phyloP scores from a whole-genome alignment of 2,329 filamentous ascomycete genomes.

The Dothistroma septosporum region DNA sequence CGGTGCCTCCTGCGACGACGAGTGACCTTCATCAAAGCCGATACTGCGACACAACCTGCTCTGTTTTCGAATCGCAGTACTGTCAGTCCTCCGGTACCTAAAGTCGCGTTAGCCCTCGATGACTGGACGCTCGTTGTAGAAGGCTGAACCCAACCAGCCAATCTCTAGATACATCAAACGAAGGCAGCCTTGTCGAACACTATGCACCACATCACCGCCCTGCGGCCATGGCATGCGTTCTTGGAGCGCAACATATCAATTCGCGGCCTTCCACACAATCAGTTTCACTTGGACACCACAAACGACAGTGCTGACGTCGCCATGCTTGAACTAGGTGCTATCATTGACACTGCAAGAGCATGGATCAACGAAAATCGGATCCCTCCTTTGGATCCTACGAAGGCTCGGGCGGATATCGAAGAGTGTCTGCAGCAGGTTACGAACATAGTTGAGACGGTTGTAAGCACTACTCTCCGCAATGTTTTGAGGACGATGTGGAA shows the following conservation, averaged over 20 bases:
- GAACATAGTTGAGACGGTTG: slow-evolving; percentile 32
- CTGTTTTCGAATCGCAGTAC: slow-evolving; percentile 19
- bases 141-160: slow-evolving; percentile 38
- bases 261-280: slow-evolving; percentile 36
- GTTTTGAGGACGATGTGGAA: slow-evolving; percentile 14
- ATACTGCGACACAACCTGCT: slow-evolving; percentile 5
- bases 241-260: slow-evolving; percentile 31
- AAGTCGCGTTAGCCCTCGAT: slow-evolving; percentile 20
- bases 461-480: slow-evolving; percentile 35
- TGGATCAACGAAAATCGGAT: slow-evolving; percentile 31
- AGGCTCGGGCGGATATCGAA: slow-evolving; percentile 27
- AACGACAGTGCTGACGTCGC: slow-evolving; percentile 22
- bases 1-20: neutral
- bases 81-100: slow-evolving; percentile 15
- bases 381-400: slow-evolving; percentile 32
- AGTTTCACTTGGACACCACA: slow-evolving; percentile 28
- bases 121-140: slow-evolving; percentile 40
- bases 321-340: slow-evolving; percentile 27
- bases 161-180: slow-evolving; percentile 27
- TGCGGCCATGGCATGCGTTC: slow-evolving; percentile 38
- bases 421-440: slow-evolving; percentile 23
- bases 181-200: slow-evolving; percentile 27
- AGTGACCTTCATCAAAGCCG: slow-evolving; percentile 7
- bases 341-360: slow-evolving; percentile 31
- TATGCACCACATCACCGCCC: slow-evolving; percentile 30